phyloP scores from a whole-genome alignment of 805 yeast species.

The Isabelozyma heimii region DNA sequence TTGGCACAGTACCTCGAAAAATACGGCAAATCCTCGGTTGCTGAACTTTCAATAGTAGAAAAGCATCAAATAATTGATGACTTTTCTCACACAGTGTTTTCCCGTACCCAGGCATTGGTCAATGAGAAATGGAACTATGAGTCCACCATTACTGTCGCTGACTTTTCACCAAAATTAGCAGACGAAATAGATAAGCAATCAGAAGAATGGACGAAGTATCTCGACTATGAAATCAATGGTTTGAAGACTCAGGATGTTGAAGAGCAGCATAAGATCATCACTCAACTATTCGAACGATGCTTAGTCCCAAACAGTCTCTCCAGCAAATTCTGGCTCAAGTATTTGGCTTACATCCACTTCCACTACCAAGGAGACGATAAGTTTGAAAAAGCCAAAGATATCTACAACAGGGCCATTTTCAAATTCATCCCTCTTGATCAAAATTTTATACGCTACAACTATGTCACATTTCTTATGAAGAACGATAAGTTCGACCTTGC shows the following conservation, averaged over 20 bases:
- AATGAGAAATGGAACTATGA: slow-evolving; percentile 72
- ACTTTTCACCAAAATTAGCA: slow-evolving; percentile 45
- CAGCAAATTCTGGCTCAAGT: slow-evolving; percentile 67
- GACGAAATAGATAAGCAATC: slow-evolving; percentile 42
- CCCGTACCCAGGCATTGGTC: slow-evolving; percentile 50
- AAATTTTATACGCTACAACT: slow-evolving; percentile 20
- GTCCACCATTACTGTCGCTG: slow-evolving; percentile 53
- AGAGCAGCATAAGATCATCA: slow-evolving; percentile 25
- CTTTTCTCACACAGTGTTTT: slow-evolving; percentile 42
- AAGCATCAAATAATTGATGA: slow-evolving; percentile 41
- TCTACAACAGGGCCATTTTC: slow-evolving; percentile 53
- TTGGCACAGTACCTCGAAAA: slow-evolving; percentile 18
- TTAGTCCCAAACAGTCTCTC: slow-evolving; percentile 63
- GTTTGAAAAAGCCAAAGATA: slow-evolving; percentile 30
- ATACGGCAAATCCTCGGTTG: slow-evolving; percentile 17
- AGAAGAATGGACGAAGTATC: slow-evolving; percentile 59
- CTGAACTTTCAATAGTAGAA: slow-evolving; percentile 34
- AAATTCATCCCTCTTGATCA: slow-evolving; percentile 32
- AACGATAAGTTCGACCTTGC: slow-evolving; percentile 16
- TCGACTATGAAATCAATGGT: slow-evolving; percentile 50
- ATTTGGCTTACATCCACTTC: slow-evolving; percentile 48
- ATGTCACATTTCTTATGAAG: slow-evolving; percentile 19
- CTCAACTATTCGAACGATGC: slow-evolving; percentile 66
- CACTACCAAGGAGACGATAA: slow-evolving; percentile 11
- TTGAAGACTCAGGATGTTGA: slow-evolving; percentile 10